Base-by-base conservation (phyloP, 805 yeast genomes). In the Kluyveromyces dobzhanskii region DNA sequence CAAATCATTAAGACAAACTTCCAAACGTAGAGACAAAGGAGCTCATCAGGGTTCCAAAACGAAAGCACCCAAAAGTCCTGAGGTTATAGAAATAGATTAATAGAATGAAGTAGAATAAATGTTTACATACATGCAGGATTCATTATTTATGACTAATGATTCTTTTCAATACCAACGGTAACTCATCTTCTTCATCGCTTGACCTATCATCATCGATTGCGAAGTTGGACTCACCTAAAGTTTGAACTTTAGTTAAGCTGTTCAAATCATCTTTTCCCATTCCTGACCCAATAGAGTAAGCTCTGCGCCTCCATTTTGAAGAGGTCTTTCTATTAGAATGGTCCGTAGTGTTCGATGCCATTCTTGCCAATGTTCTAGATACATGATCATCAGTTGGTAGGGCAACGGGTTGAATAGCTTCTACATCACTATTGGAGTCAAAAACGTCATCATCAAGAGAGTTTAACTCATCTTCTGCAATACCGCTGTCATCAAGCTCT, bases 11-110 rank as follows among this genome's bases (percentile, higher is more conserved):
- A 72, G 95, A 54, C 78, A 76, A 47, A 73, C 76, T 43, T 72
- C 68, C 51, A 85, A 85, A 53, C 68, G 95, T 38, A 80, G 80
- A 46, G 85, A 78, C 40, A 69, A 66, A 32, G 69, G 62, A 40
- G 61, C 62, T 12, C 76, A 75, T 56, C 68, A 69, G 2, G 65
- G 78, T n/a, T 61, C 75, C 26, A 80, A 78, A 51, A 71, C 81
- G 41, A 78, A 79, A 47, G 73, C 77, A 8, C 64, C 65, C 37
- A 62, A 78, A 35, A 78, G 84, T 46, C 90, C 92, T 0, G 94
- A 85, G 43, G 71, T 75, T n/a, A 84, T 83, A 38, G 85, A 83
- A 56, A 81, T 85, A 44, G 94, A 84, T 61, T 77, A 65, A 46
- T 9, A n/a, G 24, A 21, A 21, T 21, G 9, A 6, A 21, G 6